Evolutionary conservation across 805 yeast genomes (phyloP).

Genomic region (Maudiozyma serrabonitensis): DNA sequence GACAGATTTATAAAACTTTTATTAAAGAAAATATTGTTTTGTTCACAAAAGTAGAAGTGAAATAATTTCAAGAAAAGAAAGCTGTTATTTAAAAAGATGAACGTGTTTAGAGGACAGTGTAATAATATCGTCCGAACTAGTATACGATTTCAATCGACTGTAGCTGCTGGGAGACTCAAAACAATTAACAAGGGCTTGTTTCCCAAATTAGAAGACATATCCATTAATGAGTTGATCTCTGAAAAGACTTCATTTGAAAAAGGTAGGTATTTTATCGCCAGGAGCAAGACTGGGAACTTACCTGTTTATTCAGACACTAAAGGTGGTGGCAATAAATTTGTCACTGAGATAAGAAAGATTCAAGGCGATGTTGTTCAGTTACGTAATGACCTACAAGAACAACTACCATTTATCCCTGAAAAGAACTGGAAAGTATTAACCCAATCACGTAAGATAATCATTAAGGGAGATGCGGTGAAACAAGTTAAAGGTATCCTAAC

Average conservation of each 20-base stretch:
- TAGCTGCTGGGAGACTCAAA: neutral
- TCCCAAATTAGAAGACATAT: conserved; percentile 27
- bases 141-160: too few relatives aligned
- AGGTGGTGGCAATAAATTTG: conserved; percentile 43
- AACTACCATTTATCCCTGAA: conserved; percentile 40
- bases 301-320: conserved; percentile 74
- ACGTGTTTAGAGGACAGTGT: too few relatives aligned
- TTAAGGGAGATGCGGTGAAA: conserved; percentile 38
- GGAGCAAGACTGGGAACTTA: conserved; percentile 55
- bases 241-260: conserved; percentile 16
- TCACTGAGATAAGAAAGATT: conserved; percentile 65
- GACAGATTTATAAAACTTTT: too few relatives aligned
- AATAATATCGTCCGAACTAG: too few relatives aligned
- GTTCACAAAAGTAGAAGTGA: too few relatives aligned
- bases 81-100: too few relatives aligned
- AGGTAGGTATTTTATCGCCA: conserved; percentile 30
- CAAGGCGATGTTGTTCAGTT: conserved; percentile 59
- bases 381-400: conserved; percentile 51
- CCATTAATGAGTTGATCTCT: conserved; percentile 22
- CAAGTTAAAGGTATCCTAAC: conserved; percentile 27
- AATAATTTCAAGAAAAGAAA: too few relatives aligned
- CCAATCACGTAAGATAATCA: conserved; percentile 43
- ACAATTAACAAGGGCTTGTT: conserved; percentile 2
- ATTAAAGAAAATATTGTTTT: too few relatives aligned
- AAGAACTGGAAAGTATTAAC: conserved; percentile 39